These are phyloP conservation scores for Paspalum notatum DNA, from an alignment of 176 grass and related monocot species.

Conservation along the genomic window DNA sequence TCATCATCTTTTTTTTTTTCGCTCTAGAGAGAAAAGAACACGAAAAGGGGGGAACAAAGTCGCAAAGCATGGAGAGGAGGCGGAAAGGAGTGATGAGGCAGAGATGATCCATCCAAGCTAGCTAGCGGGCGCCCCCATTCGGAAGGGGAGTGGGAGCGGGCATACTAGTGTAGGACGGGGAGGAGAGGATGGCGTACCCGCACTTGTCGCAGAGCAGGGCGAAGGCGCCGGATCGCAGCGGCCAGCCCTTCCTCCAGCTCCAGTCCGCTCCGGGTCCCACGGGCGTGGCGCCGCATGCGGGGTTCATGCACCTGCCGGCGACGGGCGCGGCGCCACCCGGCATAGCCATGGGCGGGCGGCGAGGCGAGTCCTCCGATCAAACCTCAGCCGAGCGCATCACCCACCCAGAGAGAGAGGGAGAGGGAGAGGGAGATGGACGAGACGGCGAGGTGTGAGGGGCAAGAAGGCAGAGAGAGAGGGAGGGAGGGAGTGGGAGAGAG, in stretches of 20 bases:
- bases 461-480: too few species aligned
- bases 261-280: conserved; percentile 63
- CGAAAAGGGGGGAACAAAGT: not conserved
- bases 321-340: conserved; percentile 25
- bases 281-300: conserved; percentile 56
- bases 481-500: not conserved
- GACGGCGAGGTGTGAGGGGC: too few species aligned
- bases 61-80: conserved; percentile 10
- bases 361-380: conserved; percentile 19
- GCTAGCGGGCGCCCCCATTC: not conserved
- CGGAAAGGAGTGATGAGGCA: not conserved
- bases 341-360: conserved; percentile 38
- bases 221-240: conserved; percentile 79
- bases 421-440: not conserved
- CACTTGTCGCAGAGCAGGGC: conserved; percentile 94
- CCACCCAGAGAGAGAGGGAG: not conserved
- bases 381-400: conserved; percentile 22
- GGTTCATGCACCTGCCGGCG: conserved; percentile 81
- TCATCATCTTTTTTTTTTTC: not conserved
- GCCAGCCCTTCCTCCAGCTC: conserved; percentile 93
- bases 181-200: conserved; percentile 54
- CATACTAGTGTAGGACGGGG: not conserved
- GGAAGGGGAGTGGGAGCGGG: not conserved
- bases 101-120: not conserved
- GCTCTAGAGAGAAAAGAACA: not conserved